A percentile compares a stretch with the other conserved stretches of the same genome.
Conservation (phyloP, 768 basidiomycete species). For the Jaapia argillacea region DNA sequence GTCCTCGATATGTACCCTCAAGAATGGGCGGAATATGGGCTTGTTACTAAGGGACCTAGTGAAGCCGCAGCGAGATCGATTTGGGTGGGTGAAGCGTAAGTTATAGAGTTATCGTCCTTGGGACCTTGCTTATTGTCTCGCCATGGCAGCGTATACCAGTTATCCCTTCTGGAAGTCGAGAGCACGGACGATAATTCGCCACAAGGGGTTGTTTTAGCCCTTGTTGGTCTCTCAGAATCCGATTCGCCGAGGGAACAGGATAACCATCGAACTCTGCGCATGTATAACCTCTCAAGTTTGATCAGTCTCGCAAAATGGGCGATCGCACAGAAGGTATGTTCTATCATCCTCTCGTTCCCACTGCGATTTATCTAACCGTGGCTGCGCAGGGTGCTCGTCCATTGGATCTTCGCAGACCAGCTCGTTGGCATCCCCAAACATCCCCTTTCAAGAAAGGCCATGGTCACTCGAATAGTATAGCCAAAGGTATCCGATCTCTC, state of each 20-base stretch:
- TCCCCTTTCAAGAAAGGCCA: constrained; percentile 31
- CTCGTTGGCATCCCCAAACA: constrained; percentile 41
- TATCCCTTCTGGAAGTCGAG: constrained; percentile 61
- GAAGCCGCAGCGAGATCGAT: constrained; percentile 60
- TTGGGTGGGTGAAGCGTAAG: constrained; percentile 74
- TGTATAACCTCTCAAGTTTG: constrained; percentile 77
- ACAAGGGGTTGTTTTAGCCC: constrained; percentile 68
- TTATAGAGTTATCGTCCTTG: neutral
- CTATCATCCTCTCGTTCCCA: neutral
- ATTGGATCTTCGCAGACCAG: constrained; percentile 44
- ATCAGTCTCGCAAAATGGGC: constrained; percentile 70
- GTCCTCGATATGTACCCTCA: constrained; percentile 78
- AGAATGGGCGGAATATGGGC: constrained; percentile 42
- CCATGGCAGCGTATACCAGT: constrained; percentile 55
- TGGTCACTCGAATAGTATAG: constrained; percentile 45
- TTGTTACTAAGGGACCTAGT: constrained; percentile 44
- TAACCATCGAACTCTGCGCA: constrained; percentile 47
- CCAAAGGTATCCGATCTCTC: constrained; percentile 54
- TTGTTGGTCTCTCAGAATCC: constrained; percentile 51
- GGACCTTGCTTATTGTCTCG: neutral
- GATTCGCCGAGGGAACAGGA: constrained; percentile 50
- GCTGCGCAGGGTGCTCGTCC: constrained; percentile 42
- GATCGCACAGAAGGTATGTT: constrained; percentile 49
- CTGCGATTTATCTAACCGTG: neutral
- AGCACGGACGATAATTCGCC: constrained; percentile 45